Conservation (phyloP, 73 alveolate species). For the Blepharisma japonicum region DNA sequence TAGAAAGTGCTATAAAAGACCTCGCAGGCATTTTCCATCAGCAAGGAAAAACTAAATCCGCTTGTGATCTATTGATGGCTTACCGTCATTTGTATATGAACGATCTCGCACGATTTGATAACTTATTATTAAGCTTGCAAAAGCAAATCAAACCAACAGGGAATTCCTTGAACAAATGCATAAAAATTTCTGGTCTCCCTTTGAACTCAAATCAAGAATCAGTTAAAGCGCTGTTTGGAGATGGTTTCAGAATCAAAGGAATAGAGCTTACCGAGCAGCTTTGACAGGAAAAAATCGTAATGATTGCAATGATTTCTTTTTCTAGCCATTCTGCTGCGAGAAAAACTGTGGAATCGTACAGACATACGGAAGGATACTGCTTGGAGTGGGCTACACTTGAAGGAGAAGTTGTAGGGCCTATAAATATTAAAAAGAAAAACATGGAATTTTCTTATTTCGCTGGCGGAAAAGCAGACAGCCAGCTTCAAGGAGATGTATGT, state of each 20-base stretch:
- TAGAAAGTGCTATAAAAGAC: neutral
- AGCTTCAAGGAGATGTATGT: too few relatives aligned
- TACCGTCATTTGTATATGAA: neutral
- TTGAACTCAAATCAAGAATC: too few relatives aligned
- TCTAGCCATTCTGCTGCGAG: slow-evolving; percentile 4
- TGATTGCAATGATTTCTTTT: neutral
- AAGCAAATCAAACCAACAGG: neutral
- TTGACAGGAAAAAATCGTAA: neutral
- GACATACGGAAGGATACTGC: neutral
- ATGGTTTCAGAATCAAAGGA: too few relatives aligned
- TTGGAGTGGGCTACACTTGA: neutral
- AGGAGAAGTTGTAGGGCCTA: neutral
- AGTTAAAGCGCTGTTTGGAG: too few relatives aligned
- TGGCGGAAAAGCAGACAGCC: too few relatives aligned
- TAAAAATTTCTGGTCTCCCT: neutral
- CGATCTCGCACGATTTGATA: neutral
- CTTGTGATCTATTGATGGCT: neutral
- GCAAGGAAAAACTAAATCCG: neutral
- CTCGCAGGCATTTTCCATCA: neutral
- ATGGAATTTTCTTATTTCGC: too few relatives aligned
- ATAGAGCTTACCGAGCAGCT: neutral
- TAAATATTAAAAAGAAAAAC: too few relatives aligned
- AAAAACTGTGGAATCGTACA: neutral
- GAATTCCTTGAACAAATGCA: neutral
- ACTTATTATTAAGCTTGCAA: neutral